Conservation (phyloP, 345 rosid species). For the Arabidopsis arenosa region DNA sequence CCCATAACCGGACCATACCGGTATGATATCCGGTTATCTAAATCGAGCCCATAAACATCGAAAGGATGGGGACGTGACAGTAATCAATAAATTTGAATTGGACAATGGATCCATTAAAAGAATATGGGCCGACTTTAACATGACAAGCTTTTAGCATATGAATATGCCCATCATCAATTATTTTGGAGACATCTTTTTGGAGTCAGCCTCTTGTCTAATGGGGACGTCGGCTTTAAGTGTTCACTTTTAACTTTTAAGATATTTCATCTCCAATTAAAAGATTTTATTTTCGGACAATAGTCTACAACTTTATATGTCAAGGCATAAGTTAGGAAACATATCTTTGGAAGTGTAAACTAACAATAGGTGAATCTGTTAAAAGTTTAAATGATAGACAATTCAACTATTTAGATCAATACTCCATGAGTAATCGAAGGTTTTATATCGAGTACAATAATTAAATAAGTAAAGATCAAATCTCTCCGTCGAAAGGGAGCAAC, state of each 20-base stretch:
- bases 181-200: neutral
- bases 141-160: neutral
- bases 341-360: neutral
- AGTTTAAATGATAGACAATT: neutral
- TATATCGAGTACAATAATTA: too few species aligned
- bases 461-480: too few species aligned
- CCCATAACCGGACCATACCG: slow-evolving; percentile 28
- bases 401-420: too few species aligned
- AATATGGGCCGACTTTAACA: neutral
- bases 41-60: neutral
- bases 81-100: neutral
- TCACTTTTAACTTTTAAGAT: neutral
- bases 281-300: neutral
- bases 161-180: slow-evolving; percentile 10
- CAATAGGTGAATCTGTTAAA: neutral
- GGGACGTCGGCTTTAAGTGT: neutral
- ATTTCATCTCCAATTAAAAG: neutral
- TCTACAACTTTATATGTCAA: neutral
- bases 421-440: too few species aligned
- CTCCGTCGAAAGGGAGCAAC: too few species aligned
- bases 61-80: too few species aligned
- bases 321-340: neutral
- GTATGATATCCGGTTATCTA: slow-evolving; percentile 3
- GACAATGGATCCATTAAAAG: neutral
- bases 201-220: neutral